Percentiles rank a stretch among this genome's conserved stretches.
phyloP scores from a whole-genome alignment of 352 stramenopile genomes.

The Phytophthora capsici region DNA sequence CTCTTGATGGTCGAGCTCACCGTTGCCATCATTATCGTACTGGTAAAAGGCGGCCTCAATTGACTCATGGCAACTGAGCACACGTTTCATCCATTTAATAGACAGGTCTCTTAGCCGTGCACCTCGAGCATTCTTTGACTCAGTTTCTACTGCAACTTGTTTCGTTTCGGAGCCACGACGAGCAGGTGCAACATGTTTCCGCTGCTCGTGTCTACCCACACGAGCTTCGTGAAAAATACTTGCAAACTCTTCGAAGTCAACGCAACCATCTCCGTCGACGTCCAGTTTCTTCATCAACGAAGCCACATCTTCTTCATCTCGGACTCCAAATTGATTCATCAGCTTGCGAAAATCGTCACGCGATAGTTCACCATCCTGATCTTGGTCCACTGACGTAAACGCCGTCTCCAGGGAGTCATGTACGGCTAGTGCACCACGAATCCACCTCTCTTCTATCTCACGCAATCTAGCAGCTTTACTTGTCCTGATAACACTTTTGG shows the following conservation, averaged over 20 bases:
- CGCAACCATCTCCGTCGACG: conserved; percentile 45
- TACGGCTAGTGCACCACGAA: conserved; percentile 37
- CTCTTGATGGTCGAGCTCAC: conserved; percentile 62
- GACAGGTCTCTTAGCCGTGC: conserved; percentile 54
- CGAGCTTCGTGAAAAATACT: conserved; percentile 61
- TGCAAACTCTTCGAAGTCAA: conserved; percentile 74
- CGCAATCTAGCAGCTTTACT: conserved; percentile 34
- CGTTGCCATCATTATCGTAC: conserved; percentile 64
- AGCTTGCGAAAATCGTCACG: conserved; percentile 57
- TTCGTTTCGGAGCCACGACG: conserved; percentile 9
- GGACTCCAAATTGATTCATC: conserved; percentile 57
- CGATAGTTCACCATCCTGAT: conserved; percentile 49
- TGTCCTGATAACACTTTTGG: conserved; percentile 2
- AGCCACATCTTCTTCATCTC: conserved; percentile 47
- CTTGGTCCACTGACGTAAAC: conserved; percentile 55
- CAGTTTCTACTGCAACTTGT: not conserved
- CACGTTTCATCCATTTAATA: conserved; percentile 69
- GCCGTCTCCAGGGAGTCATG: conserved; percentile 43
- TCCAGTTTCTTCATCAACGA: conserved; percentile 57
- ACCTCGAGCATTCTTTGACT: conserved; percentile 38
- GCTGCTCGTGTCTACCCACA: conserved; percentile 14
- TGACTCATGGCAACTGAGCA: conserved; percentile 60
- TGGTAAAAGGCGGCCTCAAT: conserved; percentile 70
- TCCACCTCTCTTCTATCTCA: conserved; percentile 57
- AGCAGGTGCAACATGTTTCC: not conserved